Evolutionary conservation across 139 green algal species (phyloP).

Genomic region (Chlorella sorokiniana): DNA sequence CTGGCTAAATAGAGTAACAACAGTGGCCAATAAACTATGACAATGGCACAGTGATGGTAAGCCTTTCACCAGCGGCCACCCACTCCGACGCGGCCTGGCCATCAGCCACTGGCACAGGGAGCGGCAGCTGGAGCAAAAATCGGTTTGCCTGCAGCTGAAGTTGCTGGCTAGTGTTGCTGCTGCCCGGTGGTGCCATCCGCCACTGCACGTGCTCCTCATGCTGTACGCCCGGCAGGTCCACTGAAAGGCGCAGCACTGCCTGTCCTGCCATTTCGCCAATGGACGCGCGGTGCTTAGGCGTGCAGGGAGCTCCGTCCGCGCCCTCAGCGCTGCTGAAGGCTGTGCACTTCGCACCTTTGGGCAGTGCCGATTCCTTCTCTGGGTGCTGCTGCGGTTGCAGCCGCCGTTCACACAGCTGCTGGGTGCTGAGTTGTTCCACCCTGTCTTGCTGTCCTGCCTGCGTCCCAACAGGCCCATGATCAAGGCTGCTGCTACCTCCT

Average conservation of each 20-base stretch:
- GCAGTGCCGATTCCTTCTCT: no score
- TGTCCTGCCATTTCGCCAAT: neutral
- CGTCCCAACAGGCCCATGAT: no score
- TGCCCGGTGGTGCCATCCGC: neutral
- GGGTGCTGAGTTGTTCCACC: no score
- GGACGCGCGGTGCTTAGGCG: neutral
- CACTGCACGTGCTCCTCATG: constrained; percentile 1
- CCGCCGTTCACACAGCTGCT: neutral
- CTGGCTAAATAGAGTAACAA: neutral
- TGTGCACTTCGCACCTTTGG: no score
- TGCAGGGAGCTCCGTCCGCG: neutral
- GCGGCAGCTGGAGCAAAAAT: constrained; percentile 16
- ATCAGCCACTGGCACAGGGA: constrained; percentile 16
- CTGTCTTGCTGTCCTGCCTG: no score
- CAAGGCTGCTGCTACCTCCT: no score
- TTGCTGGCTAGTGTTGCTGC: neutral
- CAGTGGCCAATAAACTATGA: constrained; percentile 15
- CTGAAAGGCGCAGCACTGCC: neutral
- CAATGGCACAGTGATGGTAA: constrained; percentile 32
- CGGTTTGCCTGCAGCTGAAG: constrained; percentile 16
- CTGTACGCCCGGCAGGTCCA: constrained; percentile 1
- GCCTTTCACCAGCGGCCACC: constrained; percentile 45
- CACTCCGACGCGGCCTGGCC: constrained; percentile 22
- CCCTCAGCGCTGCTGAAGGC: neutral
- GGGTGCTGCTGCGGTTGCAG: no score